These are phyloP conservation scores for Vitellaria paradoxa DNA, from an alignment of 179 eudicot species.

Conservation along the genomic window DNA sequence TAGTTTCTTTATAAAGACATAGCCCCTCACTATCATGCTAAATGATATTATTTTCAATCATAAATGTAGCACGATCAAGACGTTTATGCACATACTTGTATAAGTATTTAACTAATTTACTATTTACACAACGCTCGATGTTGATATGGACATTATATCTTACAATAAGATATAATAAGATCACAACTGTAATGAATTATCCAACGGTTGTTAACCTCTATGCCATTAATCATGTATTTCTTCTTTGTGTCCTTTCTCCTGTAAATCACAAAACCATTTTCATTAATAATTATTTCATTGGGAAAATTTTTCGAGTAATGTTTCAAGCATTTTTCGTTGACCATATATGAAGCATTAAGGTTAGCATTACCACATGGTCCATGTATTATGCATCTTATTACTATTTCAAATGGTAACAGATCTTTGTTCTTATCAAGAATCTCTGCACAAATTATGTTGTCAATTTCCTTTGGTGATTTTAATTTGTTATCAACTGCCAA, in stretches of 20 bases:
- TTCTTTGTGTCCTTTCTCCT: constrained; percentile 1
- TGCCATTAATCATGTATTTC: background rate
- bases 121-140: background rate
- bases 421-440: background rate
- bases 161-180: background rate
- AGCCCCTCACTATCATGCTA: background rate
- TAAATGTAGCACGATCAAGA: background rate
- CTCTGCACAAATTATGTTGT: too few species aligned
- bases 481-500: background rate
- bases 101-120: background rate
- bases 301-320: too few species aligned
- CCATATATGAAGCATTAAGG: too few species aligned
- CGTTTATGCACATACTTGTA: background rate
- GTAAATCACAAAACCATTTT: background rate
- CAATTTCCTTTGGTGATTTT: background rate
- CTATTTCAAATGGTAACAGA: background rate
- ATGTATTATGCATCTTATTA: background rate
- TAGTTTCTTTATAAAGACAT: background rate
- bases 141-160: background rate
- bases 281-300: too few species aligned
- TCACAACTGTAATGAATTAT: constrained; percentile 12
- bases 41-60: background rate
- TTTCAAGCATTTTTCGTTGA: too few species aligned
- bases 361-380: constrained; percentile 9
- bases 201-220: constrained; percentile 7